phyloP scores from a whole-genome alignment of 2,329 filamentous ascomycete genomes.

The Phoma sp. region DNA sequence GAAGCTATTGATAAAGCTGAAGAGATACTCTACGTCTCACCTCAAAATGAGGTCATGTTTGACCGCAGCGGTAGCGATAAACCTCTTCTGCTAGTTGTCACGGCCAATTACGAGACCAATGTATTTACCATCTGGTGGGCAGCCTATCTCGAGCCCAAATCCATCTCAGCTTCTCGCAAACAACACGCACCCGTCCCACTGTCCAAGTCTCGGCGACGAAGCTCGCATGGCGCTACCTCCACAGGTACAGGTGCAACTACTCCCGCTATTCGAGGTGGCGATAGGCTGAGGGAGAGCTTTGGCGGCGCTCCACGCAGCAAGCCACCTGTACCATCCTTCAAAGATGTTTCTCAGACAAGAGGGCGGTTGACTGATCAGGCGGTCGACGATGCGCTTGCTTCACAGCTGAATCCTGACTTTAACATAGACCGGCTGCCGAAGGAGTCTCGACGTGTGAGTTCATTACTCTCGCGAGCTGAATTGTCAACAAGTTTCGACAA shows the following conservation, averaged over 20 bases:
- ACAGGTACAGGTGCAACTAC: constrained; percentile 78
- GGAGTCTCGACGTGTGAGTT: constrained; percentile 84
- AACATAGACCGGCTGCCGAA: constrained; percentile 61
- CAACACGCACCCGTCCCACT: constrained; percentile 48
- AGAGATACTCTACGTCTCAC: constrained; percentile 83
- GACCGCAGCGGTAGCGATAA: constrained; percentile 54
- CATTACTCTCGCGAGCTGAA: constrained; percentile 85
- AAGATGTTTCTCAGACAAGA: constrained; percentile 41
- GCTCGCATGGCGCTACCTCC: constrained; percentile 63
- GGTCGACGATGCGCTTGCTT: constrained; percentile 58
- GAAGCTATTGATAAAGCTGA: constrained; percentile 77
- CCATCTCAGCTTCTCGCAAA: constrained; percentile 53
- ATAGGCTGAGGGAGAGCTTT: constrained; percentile 79
- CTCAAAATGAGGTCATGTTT: constrained; percentile 63
- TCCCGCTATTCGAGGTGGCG: constrained; percentile 68
- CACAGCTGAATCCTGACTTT: constrained; percentile 59
- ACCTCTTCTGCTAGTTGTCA: constrained; percentile 76
- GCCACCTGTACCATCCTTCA: constrained; percentile 51
- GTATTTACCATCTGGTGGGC: constrained; percentile 87
- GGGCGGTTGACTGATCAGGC: constrained; percentile 47
- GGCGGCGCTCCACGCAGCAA: constrained; percentile 60
- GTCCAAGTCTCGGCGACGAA: constrained; percentile 66
- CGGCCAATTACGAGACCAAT: constrained; percentile 77
- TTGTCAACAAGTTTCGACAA: constrained; percentile 85
- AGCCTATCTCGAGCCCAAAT: constrained; percentile 75